Conservation (phyloP, 23 red algal genomes). For the Gracilaria caudata region DNA sequence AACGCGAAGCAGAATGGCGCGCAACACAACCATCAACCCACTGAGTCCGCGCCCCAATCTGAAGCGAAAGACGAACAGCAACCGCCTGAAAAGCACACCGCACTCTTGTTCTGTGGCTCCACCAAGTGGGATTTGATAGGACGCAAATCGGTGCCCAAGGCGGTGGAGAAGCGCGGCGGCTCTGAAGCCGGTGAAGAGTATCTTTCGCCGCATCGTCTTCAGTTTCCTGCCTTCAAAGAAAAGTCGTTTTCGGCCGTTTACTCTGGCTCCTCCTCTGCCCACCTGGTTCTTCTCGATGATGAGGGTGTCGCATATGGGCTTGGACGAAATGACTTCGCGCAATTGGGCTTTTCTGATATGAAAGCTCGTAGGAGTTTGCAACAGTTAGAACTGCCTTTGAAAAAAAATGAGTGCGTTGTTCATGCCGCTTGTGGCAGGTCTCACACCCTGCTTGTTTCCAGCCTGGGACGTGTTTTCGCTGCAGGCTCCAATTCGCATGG, state of each 20-base stretch:
- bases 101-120: slow-evolving; percentile 61
- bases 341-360: slow-evolving; percentile 45
- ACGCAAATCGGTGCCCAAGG: slow-evolving; percentile 52
- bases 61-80: not conserved
- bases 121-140: slow-evolving; percentile 71
- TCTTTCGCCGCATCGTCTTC: slow-evolving; percentile 28
- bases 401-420: slow-evolving; percentile 28
- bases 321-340: slow-evolving; percentile 49
- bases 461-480: slow-evolving; percentile 39
- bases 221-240: not conserved
- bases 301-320: slow-evolving; percentile 55
- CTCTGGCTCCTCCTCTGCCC: slow-evolving; percentile 51
- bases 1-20: not conserved
- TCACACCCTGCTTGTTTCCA: slow-evolving; percentile 46
- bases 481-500: slow-evolving; percentile 56
- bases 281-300: slow-evolving; percentile 33
- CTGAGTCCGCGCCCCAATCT: not conserved
- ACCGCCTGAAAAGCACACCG: not conserved
- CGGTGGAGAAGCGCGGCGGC: slow-evolving; percentile 33
- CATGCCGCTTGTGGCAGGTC: slow-evolving; percentile 35
- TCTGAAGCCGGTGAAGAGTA: slow-evolving; percentile 35
- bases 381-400: slow-evolving; percentile 5
- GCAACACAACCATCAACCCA: not conserved
- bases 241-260: slow-evolving; percentile 20
- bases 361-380: not conserved